These are phyloP conservation scores for Sclerotinia spermophila DNA, from an alignment of 2,329 filamentous ascomycete genomes.

Conservation along the genomic window DNA sequence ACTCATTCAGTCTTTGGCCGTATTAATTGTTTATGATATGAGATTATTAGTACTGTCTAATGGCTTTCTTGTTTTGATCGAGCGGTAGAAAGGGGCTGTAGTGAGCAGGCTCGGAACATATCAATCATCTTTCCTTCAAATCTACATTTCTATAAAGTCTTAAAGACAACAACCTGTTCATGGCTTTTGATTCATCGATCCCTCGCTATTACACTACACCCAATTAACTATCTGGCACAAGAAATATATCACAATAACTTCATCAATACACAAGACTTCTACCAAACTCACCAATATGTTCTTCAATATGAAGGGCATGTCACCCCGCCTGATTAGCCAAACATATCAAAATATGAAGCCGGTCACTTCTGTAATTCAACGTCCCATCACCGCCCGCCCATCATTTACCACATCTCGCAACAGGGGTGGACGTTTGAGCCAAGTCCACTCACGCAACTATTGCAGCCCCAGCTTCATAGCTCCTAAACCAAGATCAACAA, in stretches of 20 bases:
- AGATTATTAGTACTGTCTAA: not conserved
- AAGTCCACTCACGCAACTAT: not conserved
- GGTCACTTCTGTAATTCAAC: not conserved
- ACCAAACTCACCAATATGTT: not conserved
- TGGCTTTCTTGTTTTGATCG: not conserved
- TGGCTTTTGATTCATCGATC: not conserved
- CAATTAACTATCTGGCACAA: no score
- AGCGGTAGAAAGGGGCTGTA: not conserved
- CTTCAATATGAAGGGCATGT: not conserved
- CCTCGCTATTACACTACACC: not conserved
- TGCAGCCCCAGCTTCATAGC: not conserved
- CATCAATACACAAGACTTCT: not conserved
- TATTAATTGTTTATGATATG: fast-evolving
- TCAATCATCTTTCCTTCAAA: not conserved
- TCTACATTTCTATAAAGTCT: not conserved
- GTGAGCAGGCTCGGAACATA: not conserved
- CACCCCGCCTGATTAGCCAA: not conserved
- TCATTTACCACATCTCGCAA: no score
- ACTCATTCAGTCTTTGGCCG: not conserved
- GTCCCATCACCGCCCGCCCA: not conserved
- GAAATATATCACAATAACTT: not conserved
- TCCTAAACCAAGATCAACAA: no score
- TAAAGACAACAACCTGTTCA: not conserved
- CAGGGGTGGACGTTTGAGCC: not conserved
- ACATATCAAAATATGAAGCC: not conserved